Percentiles rank a stretch among this genome's conserved stretches.
phyloP scores from a whole-genome alignment of 192 early-diverging fungal species.

The Backusella luteola region DNA sequence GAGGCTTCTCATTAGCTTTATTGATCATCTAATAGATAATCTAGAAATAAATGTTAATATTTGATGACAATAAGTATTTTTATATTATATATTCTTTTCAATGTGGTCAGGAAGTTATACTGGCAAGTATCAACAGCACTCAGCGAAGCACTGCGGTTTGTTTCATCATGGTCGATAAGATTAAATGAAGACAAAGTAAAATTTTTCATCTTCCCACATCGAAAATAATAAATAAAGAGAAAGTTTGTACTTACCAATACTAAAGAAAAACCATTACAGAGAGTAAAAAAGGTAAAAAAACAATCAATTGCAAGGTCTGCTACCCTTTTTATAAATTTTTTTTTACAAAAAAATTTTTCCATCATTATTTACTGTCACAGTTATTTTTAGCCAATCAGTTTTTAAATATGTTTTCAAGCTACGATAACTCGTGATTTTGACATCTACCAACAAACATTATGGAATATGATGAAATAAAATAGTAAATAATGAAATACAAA shows the following conservation, averaged over 20 bases:
- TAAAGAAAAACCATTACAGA: background rate
- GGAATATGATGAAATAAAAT: no score
- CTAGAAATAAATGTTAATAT: background rate
- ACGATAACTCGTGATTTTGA: background rate
- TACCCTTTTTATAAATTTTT: background rate
- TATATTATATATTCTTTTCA: background rate
- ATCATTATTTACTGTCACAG: background rate
- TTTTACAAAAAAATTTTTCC: background rate
- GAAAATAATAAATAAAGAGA: background rate
- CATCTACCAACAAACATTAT: no score
- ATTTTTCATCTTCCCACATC: slow-evolving; percentile 23
- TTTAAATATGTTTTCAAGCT: background rate
- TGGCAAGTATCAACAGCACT: slow-evolving; percentile 44
- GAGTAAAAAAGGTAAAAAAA: background rate
- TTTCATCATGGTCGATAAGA: slow-evolving; percentile 45
- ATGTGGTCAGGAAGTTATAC: slow-evolving; percentile 39
- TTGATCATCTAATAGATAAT: background rate
- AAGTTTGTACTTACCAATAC: background rate
- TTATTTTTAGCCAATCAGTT: background rate
- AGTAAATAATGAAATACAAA: no score
- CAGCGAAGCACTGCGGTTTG: slow-evolving; percentile 42
- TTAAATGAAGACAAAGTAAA: slow-evolving; percentile 32
- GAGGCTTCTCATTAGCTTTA: background rate
- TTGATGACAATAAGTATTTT: background rate
- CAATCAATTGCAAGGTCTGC: background rate